Percentiles rank a stretch among this genome's conserved stretches.
Conservation (phyloP, 2,329 filamentous ascomycete species). For the Monilinia fructigena region DNA sequence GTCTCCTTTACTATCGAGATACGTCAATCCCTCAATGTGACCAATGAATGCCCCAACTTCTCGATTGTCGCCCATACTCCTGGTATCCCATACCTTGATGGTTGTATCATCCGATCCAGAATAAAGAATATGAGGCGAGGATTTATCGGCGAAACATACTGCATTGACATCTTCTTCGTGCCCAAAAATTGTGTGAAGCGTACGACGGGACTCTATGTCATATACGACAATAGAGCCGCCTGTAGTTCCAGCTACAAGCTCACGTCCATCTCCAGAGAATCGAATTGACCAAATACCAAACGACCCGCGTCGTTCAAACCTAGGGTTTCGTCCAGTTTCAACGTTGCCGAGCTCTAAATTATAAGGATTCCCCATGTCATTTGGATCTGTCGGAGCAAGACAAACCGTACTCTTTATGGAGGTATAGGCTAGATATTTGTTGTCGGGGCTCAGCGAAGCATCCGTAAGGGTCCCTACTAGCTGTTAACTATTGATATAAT, state of each 20-base stretch:
- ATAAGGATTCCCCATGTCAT: constrained; percentile 75
- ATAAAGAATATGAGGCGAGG: constrained; percentile 89
- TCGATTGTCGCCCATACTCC: constrained; percentile 83
- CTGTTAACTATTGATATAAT: not conserved
- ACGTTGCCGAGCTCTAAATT: constrained; percentile 68
- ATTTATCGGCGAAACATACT: constrained; percentile 88
- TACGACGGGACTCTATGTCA: constrained; percentile 78
- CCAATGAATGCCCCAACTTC: constrained; percentile 65
- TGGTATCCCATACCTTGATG: constrained; percentile 92
- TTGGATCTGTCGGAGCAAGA: constrained; percentile 81
- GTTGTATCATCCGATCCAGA: constrained; percentile 94
- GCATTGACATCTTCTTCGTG: constrained; percentile 92
- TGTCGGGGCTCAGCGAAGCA: constrained; percentile 86
- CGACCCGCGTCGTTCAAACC: constrained; percentile 32
- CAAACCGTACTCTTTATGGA: constrained; percentile 84
- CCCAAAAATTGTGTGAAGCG: constrained; percentile 62
- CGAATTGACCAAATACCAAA: constrained; percentile 84
- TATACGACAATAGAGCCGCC: constrained; percentile 81
- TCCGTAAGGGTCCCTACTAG: constrained; percentile 83
- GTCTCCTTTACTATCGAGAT: constrained; percentile 69
- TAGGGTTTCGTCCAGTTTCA: constrained; percentile 37
- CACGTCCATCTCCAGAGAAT: constrained; percentile 86
- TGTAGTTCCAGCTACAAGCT: constrained; percentile 87
- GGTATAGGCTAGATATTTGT: constrained; percentile 86
- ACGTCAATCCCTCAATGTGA: constrained; percentile 65